Base-by-base conservation (phyloP, 805 yeast genomes). In the Sugiyamaella chiloensis region DNA sequence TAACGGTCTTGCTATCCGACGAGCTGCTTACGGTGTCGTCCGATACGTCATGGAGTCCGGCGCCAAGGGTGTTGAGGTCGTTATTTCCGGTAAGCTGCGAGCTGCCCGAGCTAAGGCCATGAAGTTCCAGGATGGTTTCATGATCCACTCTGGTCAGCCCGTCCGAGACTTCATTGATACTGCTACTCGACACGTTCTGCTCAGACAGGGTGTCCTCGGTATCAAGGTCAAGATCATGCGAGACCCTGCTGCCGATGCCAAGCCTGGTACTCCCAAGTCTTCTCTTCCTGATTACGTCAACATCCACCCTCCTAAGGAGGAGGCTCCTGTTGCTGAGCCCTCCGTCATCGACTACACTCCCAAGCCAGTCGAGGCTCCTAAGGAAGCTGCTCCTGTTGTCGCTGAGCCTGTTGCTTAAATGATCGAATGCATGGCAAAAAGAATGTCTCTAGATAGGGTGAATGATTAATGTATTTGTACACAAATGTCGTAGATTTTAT, bases 61-160 rank as follows among this genome's bases (percentile, higher is more conserved):
- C 78, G 99, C 99, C 73, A 93, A 93, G 87, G 99, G 99, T 90
- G 96, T 95, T 71, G 99, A 93, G 83, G 99, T 93, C 75, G 98
- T 93, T 67, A 87, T 93, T 71, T 89, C 97, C 65, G 99, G 99
- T 85, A 93, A 93, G 81, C 85, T 95, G 75, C 88, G 97, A 81
- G 99, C 96, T 78, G 99, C 98, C 69, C 89, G 99, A 83, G 99
- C 99, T 69, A 93, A 93, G 87, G 84, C 97, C 70, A 95, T 93
- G 96, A 93, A 93, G 80, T 93, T 91, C 85, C 85, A 93, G 73
- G 98, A 91, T 74, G 99, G 99, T 83, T 93, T 93, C 96, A 87
- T 93, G 93, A 93, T 93, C 83, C 99, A 93, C 93, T 89, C 97
- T 70, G 99, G 99, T 87, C 99, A 93, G 82, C 99, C 99, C 79